These are phyloP conservation scores for Penicillium samsonianum DNA, from an alignment of 495 filamentous ascomycete species.

Conservation along the genomic window DNA sequence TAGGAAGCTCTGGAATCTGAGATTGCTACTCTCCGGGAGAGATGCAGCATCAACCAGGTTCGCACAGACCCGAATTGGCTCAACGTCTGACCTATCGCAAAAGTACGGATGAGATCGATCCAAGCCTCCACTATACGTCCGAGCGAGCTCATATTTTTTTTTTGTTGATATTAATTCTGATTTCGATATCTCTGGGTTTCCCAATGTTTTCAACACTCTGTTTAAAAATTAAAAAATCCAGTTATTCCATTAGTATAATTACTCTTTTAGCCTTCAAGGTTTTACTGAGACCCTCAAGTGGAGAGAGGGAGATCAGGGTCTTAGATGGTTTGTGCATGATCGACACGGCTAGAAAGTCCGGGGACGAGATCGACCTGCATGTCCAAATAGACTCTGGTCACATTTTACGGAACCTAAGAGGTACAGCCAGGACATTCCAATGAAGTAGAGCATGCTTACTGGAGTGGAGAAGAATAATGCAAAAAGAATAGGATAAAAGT, in stretches of 20 bases:
- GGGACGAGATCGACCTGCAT: conserved; percentile 17
- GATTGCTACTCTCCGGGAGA: conserved; percentile 7
- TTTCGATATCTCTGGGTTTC: not conserved
- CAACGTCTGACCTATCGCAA: conserved; percentile 19
- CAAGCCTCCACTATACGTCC: conserved; percentile 16
- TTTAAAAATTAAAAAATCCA: not conserved
- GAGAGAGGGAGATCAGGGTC: conserved; percentile 12
- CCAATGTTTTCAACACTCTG: too few species aligned
- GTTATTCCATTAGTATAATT: not conserved
- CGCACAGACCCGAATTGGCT: conserved; percentile 4
- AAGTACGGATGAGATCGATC: conserved; percentile 18
- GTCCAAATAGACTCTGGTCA: conserved; percentile 21
- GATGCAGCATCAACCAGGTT: conserved; percentile 11
- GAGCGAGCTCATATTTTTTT: conserved; percentile 16
- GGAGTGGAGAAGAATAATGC: conserved; percentile 12
- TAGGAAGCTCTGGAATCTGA: conserved; percentile 7
- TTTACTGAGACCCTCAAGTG: conserved; percentile 8
- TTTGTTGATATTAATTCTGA: not conserved
- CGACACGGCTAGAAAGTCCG: conserved; percentile 13
- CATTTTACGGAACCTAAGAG: conserved; percentile 13
- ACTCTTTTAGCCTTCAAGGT: not conserved
- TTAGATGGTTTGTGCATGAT: conserved; percentile 11
- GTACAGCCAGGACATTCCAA: conserved; percentile 16
- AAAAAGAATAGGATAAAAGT: not conserved
- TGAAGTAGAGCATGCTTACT: conserved; percentile 9